phyloP scores from a whole-genome alignment of 805 yeast species.

The Ogataea dorogensis region DNA sequence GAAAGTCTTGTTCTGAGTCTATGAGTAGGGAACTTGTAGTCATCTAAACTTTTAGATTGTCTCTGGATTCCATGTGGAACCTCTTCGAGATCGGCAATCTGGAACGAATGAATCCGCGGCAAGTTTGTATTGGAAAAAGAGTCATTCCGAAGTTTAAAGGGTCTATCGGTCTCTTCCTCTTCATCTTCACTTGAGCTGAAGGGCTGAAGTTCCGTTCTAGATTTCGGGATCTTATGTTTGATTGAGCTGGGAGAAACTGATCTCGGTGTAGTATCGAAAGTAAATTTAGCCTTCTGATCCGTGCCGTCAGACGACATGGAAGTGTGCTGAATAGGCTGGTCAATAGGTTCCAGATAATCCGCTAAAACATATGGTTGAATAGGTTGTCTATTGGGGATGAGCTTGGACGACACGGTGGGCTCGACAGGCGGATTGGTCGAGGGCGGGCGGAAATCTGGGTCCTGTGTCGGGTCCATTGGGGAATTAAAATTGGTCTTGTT shows the following conservation, averaged over 20 bases:
- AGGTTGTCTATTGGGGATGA: slow-evolving; percentile 72
- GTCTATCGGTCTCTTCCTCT: slow-evolving; percentile 23
- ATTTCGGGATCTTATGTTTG: slow-evolving; percentile 37
- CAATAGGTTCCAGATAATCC: slow-evolving; percentile 66
- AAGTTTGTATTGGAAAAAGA: slow-evolving; percentile 30
- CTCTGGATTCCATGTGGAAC: slow-evolving; percentile 93
- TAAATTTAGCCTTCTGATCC: slow-evolving; percentile 11
- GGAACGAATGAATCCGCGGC: slow-evolving; percentile 50
- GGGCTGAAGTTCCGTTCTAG: slow-evolving; percentile 58
- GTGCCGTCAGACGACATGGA: too few species aligned
- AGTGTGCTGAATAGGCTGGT: slow-evolving; percentile 65
- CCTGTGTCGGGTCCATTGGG: slow-evolving; percentile 90
- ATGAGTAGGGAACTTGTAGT: slow-evolving; percentile 85
- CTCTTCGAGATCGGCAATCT: slow-evolving; percentile 92
- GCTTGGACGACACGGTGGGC: slow-evolving; percentile 65
- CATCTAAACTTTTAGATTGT: slow-evolving; percentile 70
- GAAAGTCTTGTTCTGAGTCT: slow-evolving; percentile 66
- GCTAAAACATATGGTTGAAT: slow-evolving; percentile 78
- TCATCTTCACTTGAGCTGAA: slow-evolving; percentile 51
- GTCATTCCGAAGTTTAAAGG: slow-evolving; percentile 30
- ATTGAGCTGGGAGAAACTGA: slow-evolving; percentile 26
- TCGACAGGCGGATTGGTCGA: slow-evolving; percentile 58
- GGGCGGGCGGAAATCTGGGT: slow-evolving; percentile 88
- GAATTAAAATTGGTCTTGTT: slow-evolving; percentile 1
- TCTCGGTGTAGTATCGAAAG: slow-evolving; percentile 36